Conservation (phyloP, 1,139 yeast species). For the Debaryomyces fabryi region DNA sequence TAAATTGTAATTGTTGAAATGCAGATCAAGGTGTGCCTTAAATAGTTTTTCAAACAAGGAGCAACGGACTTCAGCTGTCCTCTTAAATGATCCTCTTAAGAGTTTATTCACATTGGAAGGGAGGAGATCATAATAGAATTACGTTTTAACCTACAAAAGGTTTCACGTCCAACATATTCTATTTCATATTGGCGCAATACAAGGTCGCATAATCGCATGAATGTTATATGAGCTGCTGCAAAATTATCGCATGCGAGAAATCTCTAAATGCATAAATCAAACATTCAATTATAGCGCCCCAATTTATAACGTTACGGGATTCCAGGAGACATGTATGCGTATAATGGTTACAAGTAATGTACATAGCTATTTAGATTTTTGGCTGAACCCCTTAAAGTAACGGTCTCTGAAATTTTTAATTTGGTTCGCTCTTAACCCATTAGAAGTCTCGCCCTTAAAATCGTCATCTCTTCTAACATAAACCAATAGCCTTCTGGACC, state of each 20-base stretch:
- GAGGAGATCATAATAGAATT: background rate
- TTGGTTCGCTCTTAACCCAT: slow-evolving; percentile 43
- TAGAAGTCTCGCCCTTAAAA: slow-evolving; percentile 60
- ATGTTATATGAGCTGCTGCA: slow-evolving; percentile 1
- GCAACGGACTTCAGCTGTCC: background rate
- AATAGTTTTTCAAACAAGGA: slow-evolving; percentile 9
- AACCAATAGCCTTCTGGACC: slow-evolving; percentile 86
- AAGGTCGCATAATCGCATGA: slow-evolving; percentile 8
- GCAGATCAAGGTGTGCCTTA: background rate
- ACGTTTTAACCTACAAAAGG: background rate
- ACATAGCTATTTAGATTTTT: slow-evolving; percentile 27
- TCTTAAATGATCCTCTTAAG: background rate
- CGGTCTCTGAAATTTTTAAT: slow-evolving; percentile 73
- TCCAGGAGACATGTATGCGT: background rate
- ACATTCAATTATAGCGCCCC: background rate
- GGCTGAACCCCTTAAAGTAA: slow-evolving; percentile 71
- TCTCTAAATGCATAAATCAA: slow-evolving; percentile 4
- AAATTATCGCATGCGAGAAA: slow-evolving; percentile 5
- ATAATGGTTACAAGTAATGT: slow-evolving; percentile 1
- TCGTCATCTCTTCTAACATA: slow-evolving; percentile 67
- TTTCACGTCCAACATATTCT: background rate
- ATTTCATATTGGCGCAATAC: slow-evolving; percentile 2
- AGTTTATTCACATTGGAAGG: slow-evolving; percentile 2
- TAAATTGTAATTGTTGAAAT: background rate
- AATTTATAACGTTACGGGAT: background rate